These are phyloP conservation scores for Blastobotrys malaysiensis DNA, from an alignment of 1,139 yeast genomes.

Conservation along the genomic window DNA sequence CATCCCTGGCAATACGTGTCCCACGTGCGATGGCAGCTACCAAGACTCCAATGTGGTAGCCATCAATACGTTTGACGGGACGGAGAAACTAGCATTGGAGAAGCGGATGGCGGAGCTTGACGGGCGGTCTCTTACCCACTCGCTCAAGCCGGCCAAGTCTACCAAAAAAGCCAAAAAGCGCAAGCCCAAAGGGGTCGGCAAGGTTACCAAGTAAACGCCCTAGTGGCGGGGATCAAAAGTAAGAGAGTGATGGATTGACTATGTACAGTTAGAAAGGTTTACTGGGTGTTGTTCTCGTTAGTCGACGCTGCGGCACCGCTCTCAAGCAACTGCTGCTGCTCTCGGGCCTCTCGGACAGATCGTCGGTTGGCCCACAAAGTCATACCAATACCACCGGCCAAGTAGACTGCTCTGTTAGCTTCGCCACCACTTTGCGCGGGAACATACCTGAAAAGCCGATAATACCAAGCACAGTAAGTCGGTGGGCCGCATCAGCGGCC, in stretches of 20 bases:
- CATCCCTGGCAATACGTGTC: constrained; percentile 33
- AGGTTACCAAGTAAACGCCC: too few species aligned
- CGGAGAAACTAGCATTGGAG: constrained; percentile 30
- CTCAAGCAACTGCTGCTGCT: not conserved
- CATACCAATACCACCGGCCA: constrained; percentile 56
- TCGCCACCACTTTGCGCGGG: not conserved
- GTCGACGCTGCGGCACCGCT: not conserved
- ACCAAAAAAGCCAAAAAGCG: constrained; percentile 31
- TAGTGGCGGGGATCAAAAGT: too few species aligned
- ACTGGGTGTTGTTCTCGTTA: not conserved
- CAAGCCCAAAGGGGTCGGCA: constrained; percentile 9
- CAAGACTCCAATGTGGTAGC: constrained; percentile 34
- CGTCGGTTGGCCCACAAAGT: constrained; percentile 51
- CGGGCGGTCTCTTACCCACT: constrained; percentile 42
- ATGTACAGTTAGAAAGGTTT: constrained; percentile 2
- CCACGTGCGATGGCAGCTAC: constrained; percentile 36
- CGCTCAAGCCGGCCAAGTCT: constrained; percentile 38
- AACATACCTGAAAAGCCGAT: constrained; percentile 58
- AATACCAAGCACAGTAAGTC: constrained; percentile 43
- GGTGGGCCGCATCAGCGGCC: constrained; percentile 58
- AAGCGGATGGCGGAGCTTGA: constrained; percentile 36
- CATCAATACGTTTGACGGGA: constrained; percentile 34
- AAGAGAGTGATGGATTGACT: not conserved
- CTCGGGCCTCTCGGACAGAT: constrained; percentile 8
- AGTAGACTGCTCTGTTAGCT: constrained; percentile 33